phyloP scores from a whole-genome alignment of 768 basidiomycete genomes.

The Boletus speciosus region DNA sequence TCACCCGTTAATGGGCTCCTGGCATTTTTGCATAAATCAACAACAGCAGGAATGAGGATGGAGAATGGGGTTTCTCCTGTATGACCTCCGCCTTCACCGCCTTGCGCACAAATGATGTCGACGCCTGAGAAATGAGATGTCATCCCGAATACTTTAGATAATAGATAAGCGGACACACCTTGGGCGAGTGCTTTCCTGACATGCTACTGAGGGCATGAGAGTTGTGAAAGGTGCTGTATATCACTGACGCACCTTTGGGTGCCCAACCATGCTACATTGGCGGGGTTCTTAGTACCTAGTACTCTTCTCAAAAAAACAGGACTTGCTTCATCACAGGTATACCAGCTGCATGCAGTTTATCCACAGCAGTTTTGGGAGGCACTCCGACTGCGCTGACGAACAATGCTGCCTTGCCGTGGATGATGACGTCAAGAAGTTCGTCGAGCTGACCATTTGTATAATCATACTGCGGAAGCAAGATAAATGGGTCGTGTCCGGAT shows the following conservation, averaged over 20 bases:
- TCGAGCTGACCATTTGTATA: slow-evolving; percentile 78
- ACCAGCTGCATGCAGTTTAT: slow-evolving; percentile 73
- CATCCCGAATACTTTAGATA: not conserved
- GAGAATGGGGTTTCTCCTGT: slow-evolving; percentile 82
- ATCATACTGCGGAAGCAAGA: slow-evolving; percentile 43
- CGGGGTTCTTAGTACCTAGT: not conserved
- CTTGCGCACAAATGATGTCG: slow-evolving; percentile 86
- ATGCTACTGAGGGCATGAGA: slow-evolving; percentile 42
- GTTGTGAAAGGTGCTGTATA: not conserved
- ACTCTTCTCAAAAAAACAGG: not conserved
- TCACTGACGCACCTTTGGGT: slow-evolving; percentile 59
- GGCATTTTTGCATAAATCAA: slow-evolving; percentile 68
- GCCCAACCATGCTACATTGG: slow-evolving; percentile 68
- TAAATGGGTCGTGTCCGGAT: not conserved
- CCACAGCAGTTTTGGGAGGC: slow-evolving; percentile 78
- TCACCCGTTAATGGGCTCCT: slow-evolving; percentile 78
- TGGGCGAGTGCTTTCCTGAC: slow-evolving; percentile 72
- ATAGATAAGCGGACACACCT: slow-evolving; percentile 35
- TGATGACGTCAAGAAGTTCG: slow-evolving; percentile 76
- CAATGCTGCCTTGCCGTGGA: slow-evolving; percentile 64
- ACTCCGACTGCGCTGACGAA: slow-evolving; percentile 87
- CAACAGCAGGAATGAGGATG: slow-evolving; percentile 76
- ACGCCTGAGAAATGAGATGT: slow-evolving; percentile 47
- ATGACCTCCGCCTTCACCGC: slow-evolving; percentile 86
- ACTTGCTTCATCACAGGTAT: slow-evolving; percentile 85